A percentile compares a stretch with the other conserved stretches of the same genome.
phyloP scores from a whole-genome alignment of 1,284 basidiomycete genomes.

The Ustilago lituana region DNA sequence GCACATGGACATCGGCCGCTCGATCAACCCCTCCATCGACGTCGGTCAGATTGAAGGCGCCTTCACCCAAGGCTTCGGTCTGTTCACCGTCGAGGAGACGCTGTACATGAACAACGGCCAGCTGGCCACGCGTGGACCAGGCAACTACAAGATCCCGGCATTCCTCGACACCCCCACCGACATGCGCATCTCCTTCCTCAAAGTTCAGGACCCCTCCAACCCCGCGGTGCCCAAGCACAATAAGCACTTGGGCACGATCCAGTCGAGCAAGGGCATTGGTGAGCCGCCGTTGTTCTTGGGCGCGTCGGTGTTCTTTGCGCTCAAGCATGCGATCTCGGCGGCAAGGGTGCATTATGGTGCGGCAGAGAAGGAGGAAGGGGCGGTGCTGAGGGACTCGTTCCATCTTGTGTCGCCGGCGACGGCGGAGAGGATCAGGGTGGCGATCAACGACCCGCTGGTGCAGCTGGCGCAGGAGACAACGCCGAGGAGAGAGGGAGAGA shows the following conservation, averaged over 20 bases:
- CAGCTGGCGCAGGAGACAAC: conserved; percentile 50
- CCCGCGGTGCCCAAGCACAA: conserved; percentile 17
- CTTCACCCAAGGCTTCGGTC: conserved; percentile 58
- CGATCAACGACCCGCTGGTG: conserved; percentile 61
- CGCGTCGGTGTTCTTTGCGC: conserved; percentile 62
- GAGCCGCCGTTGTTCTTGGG: conserved; percentile 68
- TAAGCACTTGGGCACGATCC: conserved; percentile 59
- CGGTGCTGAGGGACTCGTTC: conserved; percentile 33
- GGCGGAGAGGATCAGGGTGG: conserved; percentile 65
- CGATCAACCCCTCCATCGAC: conserved; percentile 68
- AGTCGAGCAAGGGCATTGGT: conserved; percentile 58
- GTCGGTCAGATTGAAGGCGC: conserved; percentile 68
- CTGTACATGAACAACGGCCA: conserved; percentile 65
- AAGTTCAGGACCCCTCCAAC: conserved; percentile 47
- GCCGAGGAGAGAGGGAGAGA: conserved; percentile 59
- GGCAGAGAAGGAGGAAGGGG: conserved; percentile 12
- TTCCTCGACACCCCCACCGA: conserved; percentile 67
- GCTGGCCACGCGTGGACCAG: conserved; percentile 65
- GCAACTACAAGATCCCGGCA: conserved; percentile 67
- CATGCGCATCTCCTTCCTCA: conserved; percentile 65
- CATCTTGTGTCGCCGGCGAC: conserved; percentile 65
- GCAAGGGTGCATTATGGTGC: conserved; percentile 55
- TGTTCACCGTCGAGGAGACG: conserved; percentile 67
- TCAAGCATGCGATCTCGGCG: conserved; percentile 64
- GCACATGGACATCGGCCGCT: conserved; percentile 67